These are phyloP conservation scores for Effrenium voratum DNA, from an alignment of 73 alveolate species.

Conservation along the genomic window DNA sequence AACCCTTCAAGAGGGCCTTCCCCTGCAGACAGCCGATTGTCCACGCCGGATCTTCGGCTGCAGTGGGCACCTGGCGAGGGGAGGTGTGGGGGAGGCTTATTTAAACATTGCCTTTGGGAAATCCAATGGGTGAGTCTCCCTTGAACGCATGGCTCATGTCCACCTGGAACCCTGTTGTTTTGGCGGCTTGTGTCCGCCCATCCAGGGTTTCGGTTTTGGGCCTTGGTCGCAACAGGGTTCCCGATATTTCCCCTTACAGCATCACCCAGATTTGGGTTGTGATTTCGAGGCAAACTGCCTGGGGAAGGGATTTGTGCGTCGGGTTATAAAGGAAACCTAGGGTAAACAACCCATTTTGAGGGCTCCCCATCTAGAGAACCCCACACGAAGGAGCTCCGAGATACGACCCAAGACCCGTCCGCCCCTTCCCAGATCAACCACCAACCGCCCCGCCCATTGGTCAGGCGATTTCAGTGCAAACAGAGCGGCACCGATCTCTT, in stretches of 20 bases:
- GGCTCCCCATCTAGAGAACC: background rate
- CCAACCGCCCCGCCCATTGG: background rate
- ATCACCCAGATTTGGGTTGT: no score
- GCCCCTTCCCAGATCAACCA: background rate
- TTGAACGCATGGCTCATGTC: no score
- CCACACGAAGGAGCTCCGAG: background rate
- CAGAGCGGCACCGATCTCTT: conserved; percentile 48
- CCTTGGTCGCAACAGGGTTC: no score
- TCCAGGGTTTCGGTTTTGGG: no score
- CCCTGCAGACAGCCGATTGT: conserved; percentile 82
- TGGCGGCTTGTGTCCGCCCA: no score
- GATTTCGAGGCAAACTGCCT: background rate
- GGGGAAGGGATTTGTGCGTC: background rate
- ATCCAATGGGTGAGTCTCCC: no score
- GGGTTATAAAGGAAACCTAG: background rate
- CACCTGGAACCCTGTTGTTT: no score
- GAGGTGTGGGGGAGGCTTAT: no score
- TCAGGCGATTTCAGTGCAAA: conserved; percentile 70
- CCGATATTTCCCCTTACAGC: no score
- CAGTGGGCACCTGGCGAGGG: no score
- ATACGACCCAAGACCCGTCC: background rate
- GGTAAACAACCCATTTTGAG: background rate
- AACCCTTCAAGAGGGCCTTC: conserved; percentile 71
- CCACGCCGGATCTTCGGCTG: conserved; percentile 25
- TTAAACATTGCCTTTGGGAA: no score